Base-by-base conservation (phyloP, 352 stramenopile species). In the Globisporangium orthogonon region DNA sequence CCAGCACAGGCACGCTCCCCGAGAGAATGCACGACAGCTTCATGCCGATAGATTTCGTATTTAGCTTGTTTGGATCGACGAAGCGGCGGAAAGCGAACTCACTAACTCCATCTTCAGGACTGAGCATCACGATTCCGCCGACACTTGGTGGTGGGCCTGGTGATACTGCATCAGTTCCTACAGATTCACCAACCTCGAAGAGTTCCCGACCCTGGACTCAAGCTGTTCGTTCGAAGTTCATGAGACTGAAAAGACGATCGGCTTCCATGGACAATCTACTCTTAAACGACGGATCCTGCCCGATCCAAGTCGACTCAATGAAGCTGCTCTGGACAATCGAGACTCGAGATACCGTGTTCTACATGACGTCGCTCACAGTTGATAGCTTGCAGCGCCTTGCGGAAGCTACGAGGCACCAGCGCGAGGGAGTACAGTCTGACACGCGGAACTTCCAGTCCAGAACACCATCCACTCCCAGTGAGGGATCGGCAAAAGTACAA, bases 221-320 rank as follows among this genome's bases (percentile, higher is more conserved):
- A 41, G 76, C 71, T 5, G 71, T 86, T 6, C 76, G 78, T 23
- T 70, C 61, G 4, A 77, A 81, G 48, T 53, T 91, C 7, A 68
- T 71, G 3, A 61, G 62, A 15, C 61, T 91, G 7, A 91, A 89
- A 50, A 71, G 68, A 13, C 63, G 78, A n/a, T 80, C 77, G 23
- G 69, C 76, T 1, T 86, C 77, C 2, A 90, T 86, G 75, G 77
- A 88, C 50, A 90, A 90, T 39, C 63, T 88, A 17, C 63, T 88
- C 14, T 44, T 87, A 2, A 86, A 86, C 49, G 81, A 89, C 50
- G 81, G 79, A 0, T 89, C 79, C 0, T 74, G 77, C 39, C 83
- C 83, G 1, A 91, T 93, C 33, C 83, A 93, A 73, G 69, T 93
- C 1, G 81, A 93, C 46, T 80, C 83, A 0, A 89, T 91, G 77